Conservation (phyloP, 257 asterid species). For the Jasminum sambac region DNA sequence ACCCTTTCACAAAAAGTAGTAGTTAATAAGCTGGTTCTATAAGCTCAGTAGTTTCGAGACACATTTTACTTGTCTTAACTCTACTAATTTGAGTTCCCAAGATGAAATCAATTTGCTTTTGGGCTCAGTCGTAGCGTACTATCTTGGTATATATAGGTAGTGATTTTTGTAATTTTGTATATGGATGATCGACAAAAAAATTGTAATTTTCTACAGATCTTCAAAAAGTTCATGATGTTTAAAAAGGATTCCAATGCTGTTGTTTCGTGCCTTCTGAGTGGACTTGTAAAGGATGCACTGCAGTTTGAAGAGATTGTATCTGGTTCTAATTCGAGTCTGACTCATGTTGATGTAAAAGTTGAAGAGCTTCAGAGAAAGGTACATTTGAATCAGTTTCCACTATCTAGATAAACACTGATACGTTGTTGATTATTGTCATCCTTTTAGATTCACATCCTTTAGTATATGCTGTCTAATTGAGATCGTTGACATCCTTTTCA, state of each 20-base stretch:
- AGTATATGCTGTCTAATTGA: slow-evolving; percentile 1
- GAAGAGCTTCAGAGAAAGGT: slow-evolving; percentile 92
- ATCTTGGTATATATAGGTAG: too few species aligned
- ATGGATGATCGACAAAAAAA: slow-evolving; percentile 8
- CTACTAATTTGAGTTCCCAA: not conserved
- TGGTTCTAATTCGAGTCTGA: slow-evolving; percentile 49
- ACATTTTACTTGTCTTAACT: too few species aligned
- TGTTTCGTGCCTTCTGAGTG: slow-evolving; percentile 74
- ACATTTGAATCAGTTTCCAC: not conserved
- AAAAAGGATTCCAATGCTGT: slow-evolving; percentile 83
- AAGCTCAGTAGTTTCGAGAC: too few species aligned
- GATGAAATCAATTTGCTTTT: slow-evolving; percentile 5
- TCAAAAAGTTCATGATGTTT: slow-evolving; percentile 80
- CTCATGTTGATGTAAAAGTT: slow-evolving; percentile 70
- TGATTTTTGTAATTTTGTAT: too few species aligned
- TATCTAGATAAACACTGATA: not conserved
- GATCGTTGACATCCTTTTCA: not conserved
- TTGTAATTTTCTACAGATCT: slow-evolving; percentile 63
- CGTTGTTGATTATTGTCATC: not conserved
- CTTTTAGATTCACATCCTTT: not conserved
- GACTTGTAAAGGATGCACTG: slow-evolving; percentile 70
- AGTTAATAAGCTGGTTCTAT: slow-evolving; percentile 12
- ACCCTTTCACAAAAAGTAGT: not conserved
- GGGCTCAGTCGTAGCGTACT: too few species aligned
- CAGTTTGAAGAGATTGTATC: slow-evolving; percentile 65